phyloP scores from a whole-genome alignment of 2,329 filamentous ascomycete species.

The Stachybotrys chartarum region DNA sequence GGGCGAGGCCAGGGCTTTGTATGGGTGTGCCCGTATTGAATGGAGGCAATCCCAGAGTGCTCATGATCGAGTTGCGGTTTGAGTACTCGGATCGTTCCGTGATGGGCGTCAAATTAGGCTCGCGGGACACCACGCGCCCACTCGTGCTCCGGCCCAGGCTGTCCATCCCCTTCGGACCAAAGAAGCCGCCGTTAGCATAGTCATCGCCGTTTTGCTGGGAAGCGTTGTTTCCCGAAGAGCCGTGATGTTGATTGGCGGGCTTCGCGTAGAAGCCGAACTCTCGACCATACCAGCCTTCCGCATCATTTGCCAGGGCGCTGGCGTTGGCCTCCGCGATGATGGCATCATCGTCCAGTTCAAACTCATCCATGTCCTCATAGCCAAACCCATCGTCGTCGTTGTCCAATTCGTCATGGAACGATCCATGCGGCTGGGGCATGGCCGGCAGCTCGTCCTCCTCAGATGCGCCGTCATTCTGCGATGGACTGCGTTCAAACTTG shows the following conservation, averaged over 20 bases:
- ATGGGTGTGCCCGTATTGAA: slow-evolving; percentile 39
- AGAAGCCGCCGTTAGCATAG: slow-evolving; percentile 80
- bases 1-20: slow-evolving; percentile 67
- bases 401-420: slow-evolving; percentile 30
- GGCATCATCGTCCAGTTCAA: slow-evolving; percentile 72
- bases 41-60: slow-evolving; percentile 40
- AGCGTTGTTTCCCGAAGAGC: slow-evolving; percentile 32
- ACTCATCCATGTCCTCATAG: slow-evolving; percentile 60
- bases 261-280: slow-evolving; percentile 94
- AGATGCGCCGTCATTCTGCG: slow-evolving; percentile 17
- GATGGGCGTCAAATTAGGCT: slow-evolving; percentile 92
- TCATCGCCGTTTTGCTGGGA: slow-evolving; percentile 35
- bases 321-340: slow-evolving; percentile 96
- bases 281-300: slow-evolving; percentile 88
- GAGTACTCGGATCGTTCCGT: slow-evolving; percentile 95
- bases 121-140: slow-evolving; percentile 66
- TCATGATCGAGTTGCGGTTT: slow-evolving; percentile 85
- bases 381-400: slow-evolving; percentile 46
- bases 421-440: slow-evolving; percentile 5
- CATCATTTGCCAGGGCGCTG: slow-evolving; percentile 84
- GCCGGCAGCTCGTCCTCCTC: slow-evolving; percentile 7
- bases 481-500: slow-evolving; percentile 59
- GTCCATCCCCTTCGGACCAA: slow-evolving; percentile 59
- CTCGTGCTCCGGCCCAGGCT: slow-evolving; percentile 61
- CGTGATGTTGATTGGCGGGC: slow-evolving; percentile 35